Evolutionary conservation across 1,284 basidiomycete genomes (phyloP), one percentile per base, ranked within the genome.

Genomic region (Fistulinella staudtii): DNA sequence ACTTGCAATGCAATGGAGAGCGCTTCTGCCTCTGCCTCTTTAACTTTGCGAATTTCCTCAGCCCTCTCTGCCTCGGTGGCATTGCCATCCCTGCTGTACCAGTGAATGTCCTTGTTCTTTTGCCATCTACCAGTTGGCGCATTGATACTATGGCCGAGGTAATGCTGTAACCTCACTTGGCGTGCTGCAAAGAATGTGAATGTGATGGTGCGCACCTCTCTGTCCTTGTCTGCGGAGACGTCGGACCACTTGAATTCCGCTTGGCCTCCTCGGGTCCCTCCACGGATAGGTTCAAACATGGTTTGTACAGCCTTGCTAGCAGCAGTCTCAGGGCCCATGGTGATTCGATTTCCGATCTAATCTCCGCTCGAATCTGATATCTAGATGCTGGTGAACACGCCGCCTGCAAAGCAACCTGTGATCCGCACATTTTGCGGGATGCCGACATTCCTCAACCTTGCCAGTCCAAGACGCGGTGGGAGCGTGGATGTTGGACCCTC

Each of bases 71-170:
- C 64, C 20, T 80, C 77, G 0, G 53, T 53, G 7, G 64, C 52
- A 0, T 66, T 55, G 10, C 57, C 33, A 2, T 93, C 89, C 27
- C 92, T 80, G 50, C 71, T 79, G 61, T 95, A 95, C 92, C 92
- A 95, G 61, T 95, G 92, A 15, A 95, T 71, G 57, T 95, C 92
- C 63, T 93, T 92, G 70, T 91, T 90, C 70, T 93, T 93, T 68
- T 95, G 92, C 92, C 92, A 95, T 51, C 93, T 74, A 4, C 93
- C 92, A 3, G 89, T 89, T 0, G 92, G 92, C 1, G 91, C 92
- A 57, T 94, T 93, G 66, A 94, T 83, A 51, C 90, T 91, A 58
- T 92, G 87, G 5, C 92, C 92, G 2, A 95, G 80, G 62, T 94
- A 94, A 65, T 93, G 85, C 83, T 93, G 64, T 50, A 30, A 41